A percentile compares a stretch with the other conserved stretches of the same genome.
Evolutionary conservation across 768 basidiomycete species (phyloP).

Genomic region (Boletus rubropictus): DNA sequence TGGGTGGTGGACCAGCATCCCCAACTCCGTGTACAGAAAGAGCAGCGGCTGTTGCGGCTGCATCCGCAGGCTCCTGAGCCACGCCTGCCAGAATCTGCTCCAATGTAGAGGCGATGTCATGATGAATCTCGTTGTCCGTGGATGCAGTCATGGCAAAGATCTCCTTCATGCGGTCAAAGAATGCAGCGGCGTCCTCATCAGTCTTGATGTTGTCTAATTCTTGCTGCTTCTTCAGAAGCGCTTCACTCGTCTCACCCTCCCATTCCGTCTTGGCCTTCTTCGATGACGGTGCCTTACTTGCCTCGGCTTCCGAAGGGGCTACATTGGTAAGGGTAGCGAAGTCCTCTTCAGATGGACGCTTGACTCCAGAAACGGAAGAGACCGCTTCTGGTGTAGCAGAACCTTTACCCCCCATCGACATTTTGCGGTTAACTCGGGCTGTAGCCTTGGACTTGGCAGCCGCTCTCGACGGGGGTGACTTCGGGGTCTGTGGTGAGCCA

Average conservation of each 20-base stretch:
- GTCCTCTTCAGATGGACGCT: slow-evolving; percentile 34
- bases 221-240: slow-evolving; percentile 36
- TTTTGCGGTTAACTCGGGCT: slow-evolving; percentile 25
- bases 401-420: slow-evolving; percentile 29
- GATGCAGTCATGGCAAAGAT: slow-evolving; percentile 48
- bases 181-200: slow-evolving; percentile 57
- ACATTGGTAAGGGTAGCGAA: slow-evolving; percentile 23
- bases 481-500: slow-evolving; percentile 61
- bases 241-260: slow-evolving; percentile 55
- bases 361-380: slow-evolving; percentile 28
- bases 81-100: slow-evolving; percentile 61
- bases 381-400: slow-evolving; percentile 34
- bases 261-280: slow-evolving; percentile 70
- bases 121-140: slow-evolving; percentile 34
- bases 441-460: slow-evolving; percentile 40
- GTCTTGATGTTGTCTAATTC: slow-evolving; percentile 48
- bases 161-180: slow-evolving; percentile 61
- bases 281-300: slow-evolving; percentile 54
- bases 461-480: slow-evolving; percentile 61
- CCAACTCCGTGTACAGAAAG: slow-evolving; percentile 22
- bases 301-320: slow-evolving; percentile 29
- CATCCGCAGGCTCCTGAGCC: slow-evolving; percentile 34
- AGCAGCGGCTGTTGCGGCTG: slow-evolving; percentile 28
- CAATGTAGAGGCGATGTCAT: slow-evolving; percentile 54
- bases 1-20: slow-evolving; percentile 30